Conservation (phyloP, 2,329 filamentous ascomycete species). For the Leptodontidium sp. region DNA sequence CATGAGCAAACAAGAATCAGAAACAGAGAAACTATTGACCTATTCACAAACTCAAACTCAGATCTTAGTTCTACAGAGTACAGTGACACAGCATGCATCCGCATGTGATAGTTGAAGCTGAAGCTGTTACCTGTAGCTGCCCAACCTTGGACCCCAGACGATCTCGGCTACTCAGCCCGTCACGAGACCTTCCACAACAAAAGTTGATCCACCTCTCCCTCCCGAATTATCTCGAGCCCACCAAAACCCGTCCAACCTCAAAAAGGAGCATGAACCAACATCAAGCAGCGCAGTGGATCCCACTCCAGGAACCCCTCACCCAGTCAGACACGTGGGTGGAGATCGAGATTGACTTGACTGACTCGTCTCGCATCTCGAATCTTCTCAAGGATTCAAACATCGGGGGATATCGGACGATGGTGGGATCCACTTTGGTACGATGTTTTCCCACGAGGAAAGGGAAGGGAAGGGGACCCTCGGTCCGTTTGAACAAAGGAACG, state of each 20-base stretch:
- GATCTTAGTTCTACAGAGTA: too few relatives aligned
- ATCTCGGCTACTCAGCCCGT: background rate
- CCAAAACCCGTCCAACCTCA: background rate
- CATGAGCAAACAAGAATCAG: too few relatives aligned
- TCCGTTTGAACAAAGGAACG: too few relatives aligned
- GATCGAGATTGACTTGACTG: background rate
- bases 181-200: too few relatives aligned
- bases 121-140: too few relatives aligned
- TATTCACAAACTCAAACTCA: too few relatives aligned
- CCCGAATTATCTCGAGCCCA: background rate
- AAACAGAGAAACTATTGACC: too few relatives aligned
- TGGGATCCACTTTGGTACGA: conserved; percentile 1
- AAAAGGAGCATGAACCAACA: background rate
- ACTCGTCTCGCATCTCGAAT: conserved; percentile 14
- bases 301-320: background rate
- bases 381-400: background rate
- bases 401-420: conserved; percentile 6
- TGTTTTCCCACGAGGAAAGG: background rate
- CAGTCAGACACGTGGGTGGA: background rate
- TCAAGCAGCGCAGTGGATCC: background rate
- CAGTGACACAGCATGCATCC: too few relatives aligned
- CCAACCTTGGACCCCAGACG: background rate
- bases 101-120: too few relatives aligned
- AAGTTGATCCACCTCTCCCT: too few relatives aligned
- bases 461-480: too few relatives aligned